These are phyloP conservation scores for Selaginella tamariscina DNA, from an alignment of 75 land plant genomes.

Conservation along the genomic window DNA sequence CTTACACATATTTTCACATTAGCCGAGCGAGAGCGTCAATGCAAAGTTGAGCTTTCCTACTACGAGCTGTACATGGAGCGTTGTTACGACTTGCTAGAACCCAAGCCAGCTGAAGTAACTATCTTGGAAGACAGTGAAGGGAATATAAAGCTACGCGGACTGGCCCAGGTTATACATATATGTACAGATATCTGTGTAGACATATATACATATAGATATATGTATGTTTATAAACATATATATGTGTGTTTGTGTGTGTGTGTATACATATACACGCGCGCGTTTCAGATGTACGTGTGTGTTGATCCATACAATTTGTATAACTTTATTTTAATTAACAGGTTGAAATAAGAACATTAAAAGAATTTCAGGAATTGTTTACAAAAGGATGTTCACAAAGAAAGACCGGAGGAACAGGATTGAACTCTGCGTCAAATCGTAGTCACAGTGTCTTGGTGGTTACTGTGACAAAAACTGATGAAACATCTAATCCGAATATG, in stretches of 20 bases:
- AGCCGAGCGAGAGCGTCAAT: neutral
- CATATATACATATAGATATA: too few relatives aligned
- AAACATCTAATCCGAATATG: neutral
- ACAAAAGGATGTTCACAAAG: neutral
- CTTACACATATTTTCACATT: neutral
- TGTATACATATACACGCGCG: too few relatives aligned
- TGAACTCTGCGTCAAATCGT: neutral
- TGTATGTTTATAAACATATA: too few relatives aligned
- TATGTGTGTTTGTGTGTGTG: too few relatives aligned
- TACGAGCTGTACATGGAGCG: slow-evolving; percentile 11
- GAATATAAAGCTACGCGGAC: neutral
- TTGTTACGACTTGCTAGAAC: slow-evolving; percentile 2
- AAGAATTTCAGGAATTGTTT: slow-evolving; percentile 9
- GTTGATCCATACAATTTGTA: too few relatives aligned
- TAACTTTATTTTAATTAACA: neutral
- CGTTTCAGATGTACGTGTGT: too few relatives aligned
- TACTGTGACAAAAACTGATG: neutral
- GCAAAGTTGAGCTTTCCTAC: slow-evolving; percentile 9
- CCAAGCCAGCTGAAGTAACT: neutral
- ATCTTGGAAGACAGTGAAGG: slow-evolving; percentile 2
- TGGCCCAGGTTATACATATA: neutral
- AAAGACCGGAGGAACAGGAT: neutral
- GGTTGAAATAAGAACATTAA: neutral
- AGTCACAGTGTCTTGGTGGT: slow-evolving; percentile 6
- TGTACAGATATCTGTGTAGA: neutral